Evolutionary conservation across 495 filamentous ascomycete species (phyloP).

Genomic region (Penicillium goetzii): DNA sequence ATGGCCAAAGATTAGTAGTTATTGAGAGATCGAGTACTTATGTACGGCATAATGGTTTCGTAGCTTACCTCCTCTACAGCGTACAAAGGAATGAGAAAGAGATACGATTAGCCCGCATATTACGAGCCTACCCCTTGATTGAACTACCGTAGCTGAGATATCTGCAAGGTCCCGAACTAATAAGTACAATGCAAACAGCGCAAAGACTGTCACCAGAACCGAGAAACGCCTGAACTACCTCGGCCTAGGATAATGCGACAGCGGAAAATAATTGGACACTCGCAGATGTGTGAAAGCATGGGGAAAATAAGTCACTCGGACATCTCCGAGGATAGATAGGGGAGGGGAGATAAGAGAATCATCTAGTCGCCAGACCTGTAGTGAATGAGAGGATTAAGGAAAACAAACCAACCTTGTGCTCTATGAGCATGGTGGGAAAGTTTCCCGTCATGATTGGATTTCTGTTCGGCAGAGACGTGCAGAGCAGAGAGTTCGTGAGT

Average conservation of each 20-base stretch:
- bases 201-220: constrained; percentile 17
- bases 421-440: constrained; percentile 21
- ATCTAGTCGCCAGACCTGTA: constrained; percentile 24
- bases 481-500: not conserved
- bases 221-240: constrained; percentile 16
- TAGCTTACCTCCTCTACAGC: not conserved
- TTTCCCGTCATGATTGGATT: constrained; percentile 17
- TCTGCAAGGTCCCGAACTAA: constrained; percentile 31
- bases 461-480: constrained; percentile 17
- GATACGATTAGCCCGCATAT: constrained; percentile 20
- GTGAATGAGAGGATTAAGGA: constrained; percentile 34
- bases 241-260: constrained; percentile 21
- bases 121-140: constrained; percentile 21
- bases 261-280: constrained; percentile 20
- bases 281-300: constrained; percentile 8
- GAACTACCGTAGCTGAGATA: constrained; percentile 32
- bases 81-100: not conserved
- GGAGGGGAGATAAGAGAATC: constrained; percentile 8
- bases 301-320: constrained; percentile 13
- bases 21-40: not conserved
- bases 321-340: constrained; percentile 12
- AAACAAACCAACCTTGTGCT: constrained; percentile 47
- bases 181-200: constrained; percentile 34
- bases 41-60: not conserved
- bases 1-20: constrained; percentile 29